Conservation (phyloP, 148 eudicot genomes). For the Rheum nobile region DNA sequence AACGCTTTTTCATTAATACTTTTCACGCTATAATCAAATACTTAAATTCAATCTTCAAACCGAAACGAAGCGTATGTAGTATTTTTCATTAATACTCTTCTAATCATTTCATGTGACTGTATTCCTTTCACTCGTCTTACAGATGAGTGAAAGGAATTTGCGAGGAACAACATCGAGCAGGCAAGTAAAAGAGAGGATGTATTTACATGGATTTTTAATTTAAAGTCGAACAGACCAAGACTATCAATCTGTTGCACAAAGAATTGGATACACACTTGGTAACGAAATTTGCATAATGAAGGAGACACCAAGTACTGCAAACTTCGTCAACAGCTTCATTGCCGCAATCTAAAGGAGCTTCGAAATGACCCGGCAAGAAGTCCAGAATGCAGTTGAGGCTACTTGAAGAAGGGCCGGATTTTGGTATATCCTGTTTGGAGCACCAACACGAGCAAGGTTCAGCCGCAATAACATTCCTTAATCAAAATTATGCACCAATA, state of each 20-base stretch:
- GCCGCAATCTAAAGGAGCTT: slow-evolving; percentile 47
- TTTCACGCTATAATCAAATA: too few relatives aligned
- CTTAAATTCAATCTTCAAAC: too few relatives aligned
- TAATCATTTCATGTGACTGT: too few relatives aligned
- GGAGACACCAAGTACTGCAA: background rate
- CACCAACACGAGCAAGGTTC: background rate
- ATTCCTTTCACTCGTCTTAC: too few relatives aligned
- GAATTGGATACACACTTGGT: background rate
- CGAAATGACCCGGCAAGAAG: slow-evolving; percentile 78
- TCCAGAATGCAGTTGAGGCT: slow-evolving; percentile 95
- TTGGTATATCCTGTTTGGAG: slow-evolving; percentile 66
- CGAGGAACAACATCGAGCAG: background rate
- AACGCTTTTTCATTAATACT: too few relatives aligned
- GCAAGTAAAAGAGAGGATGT: background rate
- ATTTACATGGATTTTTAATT: background rate
- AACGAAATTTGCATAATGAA: background rate
- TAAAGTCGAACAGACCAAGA: background rate
- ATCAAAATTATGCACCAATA: background rate
- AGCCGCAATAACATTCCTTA: background rate
- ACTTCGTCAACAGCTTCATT: background rate
- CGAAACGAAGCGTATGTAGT: too few relatives aligned
- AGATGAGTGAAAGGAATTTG: background rate
- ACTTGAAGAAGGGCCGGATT: slow-evolving; percentile 81
- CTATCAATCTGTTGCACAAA: slow-evolving; percentile 2
- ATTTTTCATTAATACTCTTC: too few relatives aligned